Evolutionary conservation across 805 yeast species (phyloP).

Genomic region (Pichia gijzeniarum): DNA sequence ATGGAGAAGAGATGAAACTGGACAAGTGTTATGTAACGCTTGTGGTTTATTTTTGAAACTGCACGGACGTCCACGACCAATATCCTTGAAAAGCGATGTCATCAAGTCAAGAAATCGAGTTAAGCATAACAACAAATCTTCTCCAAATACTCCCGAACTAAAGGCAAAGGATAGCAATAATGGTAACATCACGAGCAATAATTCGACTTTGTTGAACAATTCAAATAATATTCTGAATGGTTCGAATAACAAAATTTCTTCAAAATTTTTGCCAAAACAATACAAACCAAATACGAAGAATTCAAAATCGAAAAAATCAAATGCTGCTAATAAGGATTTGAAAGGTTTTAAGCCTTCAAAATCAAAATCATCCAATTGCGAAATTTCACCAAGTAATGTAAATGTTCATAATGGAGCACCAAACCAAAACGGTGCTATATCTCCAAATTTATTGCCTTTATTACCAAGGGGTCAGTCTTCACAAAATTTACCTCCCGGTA

Average conservation of each 20-base stretch:
- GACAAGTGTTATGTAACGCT: constrained; percentile 88
- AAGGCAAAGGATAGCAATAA: constrained; percentile 39
- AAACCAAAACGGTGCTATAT: constrained; percentile 11
- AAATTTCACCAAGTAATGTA: neutral
- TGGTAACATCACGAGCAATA: neutral
- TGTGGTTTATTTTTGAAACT: constrained; percentile 85
- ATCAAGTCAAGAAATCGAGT: constrained; percentile 87
- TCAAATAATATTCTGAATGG: constrained; percentile 5
- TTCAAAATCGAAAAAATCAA: constrained; percentile 12
- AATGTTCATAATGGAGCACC: constrained; percentile 2
- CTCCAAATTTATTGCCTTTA: constrained; percentile 37
- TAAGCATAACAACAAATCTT: constrained; percentile 43
- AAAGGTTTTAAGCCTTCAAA: constrained; percentile 1
- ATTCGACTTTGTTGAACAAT: neutral
- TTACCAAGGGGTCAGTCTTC: constrained; percentile 31
- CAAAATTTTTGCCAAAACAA: constrained; percentile 34
- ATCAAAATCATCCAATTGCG: constrained; percentile 3
- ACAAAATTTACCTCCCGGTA: constrained; percentile 21
- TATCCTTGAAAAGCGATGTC: constrained; percentile 83
- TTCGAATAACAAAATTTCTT: constrained; percentile 6
- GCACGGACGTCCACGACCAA: constrained; percentile 91
- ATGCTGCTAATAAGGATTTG: neutral
- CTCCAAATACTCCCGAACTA: constrained; percentile 51
- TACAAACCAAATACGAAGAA: constrained; percentile 29
- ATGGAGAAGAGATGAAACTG: constrained; percentile 92